Conservation (phyloP, 2,329 filamentous ascomycete species). For the Trichoderma semiorbis region DNA sequence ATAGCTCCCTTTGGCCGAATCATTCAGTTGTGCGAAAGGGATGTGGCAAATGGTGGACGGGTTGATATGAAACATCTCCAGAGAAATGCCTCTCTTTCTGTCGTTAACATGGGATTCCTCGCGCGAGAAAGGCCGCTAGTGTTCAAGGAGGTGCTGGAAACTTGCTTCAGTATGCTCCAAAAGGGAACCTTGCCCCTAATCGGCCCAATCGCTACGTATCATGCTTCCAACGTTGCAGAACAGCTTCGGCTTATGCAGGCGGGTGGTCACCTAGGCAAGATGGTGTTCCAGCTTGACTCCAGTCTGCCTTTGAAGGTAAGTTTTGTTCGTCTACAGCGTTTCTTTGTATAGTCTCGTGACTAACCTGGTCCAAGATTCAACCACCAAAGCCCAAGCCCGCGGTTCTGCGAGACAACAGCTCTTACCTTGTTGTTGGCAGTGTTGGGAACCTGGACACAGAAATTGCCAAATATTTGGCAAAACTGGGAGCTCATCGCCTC, state of each 20-base stretch:
- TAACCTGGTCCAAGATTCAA: constrained; percentile 13
- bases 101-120: constrained; percentile 12
- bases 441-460: not conserved
- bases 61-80: constrained; percentile 7
- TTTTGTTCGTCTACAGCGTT: not conserved
- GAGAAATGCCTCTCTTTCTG: constrained; percentile 8
- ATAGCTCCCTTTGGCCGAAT: constrained; percentile 15
- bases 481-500: constrained; percentile 9
- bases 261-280: constrained; percentile 6
- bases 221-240: constrained; percentile 7
- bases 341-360: not conserved
- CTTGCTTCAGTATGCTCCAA: constrained; percentile 11
- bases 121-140: not conserved
- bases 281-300: constrained; percentile 2
- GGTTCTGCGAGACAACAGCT: constrained; percentile 7
- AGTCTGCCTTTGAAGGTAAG: constrained; percentile 13
- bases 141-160: constrained; percentile 11
- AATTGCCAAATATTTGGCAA: constrained; percentile 11
- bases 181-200: not conserved
- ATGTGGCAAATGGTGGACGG: constrained; percentile 2
- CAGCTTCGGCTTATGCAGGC: constrained; percentile 13
- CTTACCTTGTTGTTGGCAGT: constrained; percentile 4
- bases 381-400: constrained; percentile 12
- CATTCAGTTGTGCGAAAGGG: constrained; percentile 9
- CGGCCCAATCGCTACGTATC: not conserved